Conservation (phyloP, 768 basidiomycete genomes). For the Amylocystis lapponica region DNA sequence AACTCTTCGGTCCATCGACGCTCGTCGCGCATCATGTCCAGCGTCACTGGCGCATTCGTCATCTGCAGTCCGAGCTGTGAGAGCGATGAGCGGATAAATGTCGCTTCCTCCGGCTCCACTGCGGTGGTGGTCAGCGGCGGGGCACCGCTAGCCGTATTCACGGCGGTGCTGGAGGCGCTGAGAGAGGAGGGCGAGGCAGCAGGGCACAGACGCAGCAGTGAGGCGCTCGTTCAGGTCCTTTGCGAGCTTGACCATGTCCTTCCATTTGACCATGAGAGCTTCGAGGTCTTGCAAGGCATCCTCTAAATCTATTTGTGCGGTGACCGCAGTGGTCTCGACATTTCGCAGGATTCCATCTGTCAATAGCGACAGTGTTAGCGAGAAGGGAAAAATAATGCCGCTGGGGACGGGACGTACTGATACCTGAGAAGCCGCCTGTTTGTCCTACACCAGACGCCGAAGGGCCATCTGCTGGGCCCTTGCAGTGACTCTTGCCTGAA, state of each 20-base stretch:
- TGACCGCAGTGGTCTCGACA: constrained; percentile 63
- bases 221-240: constrained; percentile 83
- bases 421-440: constrained; percentile 36
- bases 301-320: constrained; percentile 57
- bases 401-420: constrained; percentile 34
- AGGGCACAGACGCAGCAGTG: constrained; percentile 35
- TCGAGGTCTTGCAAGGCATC: constrained; percentile 85
- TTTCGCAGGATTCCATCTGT: constrained; percentile 78
- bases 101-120: constrained; percentile 74
- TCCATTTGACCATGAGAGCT: constrained; percentile 84
- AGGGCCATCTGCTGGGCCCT: background rate
- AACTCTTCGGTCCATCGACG: constrained; percentile 72
- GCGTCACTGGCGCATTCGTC: constrained; percentile 74
- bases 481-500: constrained; percentile 5
- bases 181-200: constrained; percentile 13
- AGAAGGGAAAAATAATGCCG: background rate
- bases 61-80: constrained; percentile 85
- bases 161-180: background rate
- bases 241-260: constrained; percentile 88
- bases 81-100: constrained; percentile 83
- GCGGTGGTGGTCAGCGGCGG: constrained; percentile 28
- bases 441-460: background rate
- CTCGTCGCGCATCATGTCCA: constrained; percentile 85
- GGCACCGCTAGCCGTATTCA: constrained; percentile 9
- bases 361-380: background rate